A percentile compares a stretch with the other conserved stretches of the same genome.
Evolutionary conservation across 1,139 yeast species (phyloP).

Genomic region (Saccharomycopsis hybrid): DNA sequence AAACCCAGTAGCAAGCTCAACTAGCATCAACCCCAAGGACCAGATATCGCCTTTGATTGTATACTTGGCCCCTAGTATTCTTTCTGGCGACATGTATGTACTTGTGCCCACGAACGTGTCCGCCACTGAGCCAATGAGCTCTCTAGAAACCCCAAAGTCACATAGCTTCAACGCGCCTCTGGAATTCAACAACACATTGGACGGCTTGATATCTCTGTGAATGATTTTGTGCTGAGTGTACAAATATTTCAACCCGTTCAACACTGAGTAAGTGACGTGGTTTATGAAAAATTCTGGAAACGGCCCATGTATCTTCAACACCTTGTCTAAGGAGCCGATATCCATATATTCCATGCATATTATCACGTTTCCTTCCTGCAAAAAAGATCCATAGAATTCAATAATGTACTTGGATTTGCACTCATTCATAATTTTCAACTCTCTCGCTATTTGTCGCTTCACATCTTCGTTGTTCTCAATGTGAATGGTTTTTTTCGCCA

Average conservation of each 20-base stretch:
- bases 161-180: conserved; percentile 78
- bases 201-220: conserved; percentile 90
- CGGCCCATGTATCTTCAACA: conserved; percentile 46
- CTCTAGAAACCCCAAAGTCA: conserved; percentile 93
- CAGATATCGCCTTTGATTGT: conserved; percentile 94
- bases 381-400: conserved; percentile 84
- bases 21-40: conserved; percentile 87
- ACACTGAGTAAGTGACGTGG: conserved; percentile 68
- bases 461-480: conserved; percentile 77
- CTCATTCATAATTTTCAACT: conserved; percentile 83
- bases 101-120: conserved; percentile 98
- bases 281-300: conserved; percentile 66
- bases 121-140: conserved; percentile 84
- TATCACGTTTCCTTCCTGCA: conserved; percentile 57
- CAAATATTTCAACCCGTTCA: conserved; percentile 75
- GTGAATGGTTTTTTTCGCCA: conserved; percentile 88
- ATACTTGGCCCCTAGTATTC: conserved; percentile 90
- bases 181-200: conserved; percentile 75
- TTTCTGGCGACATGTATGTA: conserved; percentile 95
- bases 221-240: conserved; percentile 79
- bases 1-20: conserved; percentile 80
- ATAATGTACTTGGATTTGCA: conserved; percentile 81
- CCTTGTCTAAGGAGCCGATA: conserved; percentile 85
- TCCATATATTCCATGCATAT: conserved; percentile 96
- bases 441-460: conserved; percentile 82